Percentiles rank a stretch among this genome's conserved stretches.
phyloP scores from a whole-genome alignment of 768 basidiomycete genomes.

The Thelephora aurantiotincta region DNA sequence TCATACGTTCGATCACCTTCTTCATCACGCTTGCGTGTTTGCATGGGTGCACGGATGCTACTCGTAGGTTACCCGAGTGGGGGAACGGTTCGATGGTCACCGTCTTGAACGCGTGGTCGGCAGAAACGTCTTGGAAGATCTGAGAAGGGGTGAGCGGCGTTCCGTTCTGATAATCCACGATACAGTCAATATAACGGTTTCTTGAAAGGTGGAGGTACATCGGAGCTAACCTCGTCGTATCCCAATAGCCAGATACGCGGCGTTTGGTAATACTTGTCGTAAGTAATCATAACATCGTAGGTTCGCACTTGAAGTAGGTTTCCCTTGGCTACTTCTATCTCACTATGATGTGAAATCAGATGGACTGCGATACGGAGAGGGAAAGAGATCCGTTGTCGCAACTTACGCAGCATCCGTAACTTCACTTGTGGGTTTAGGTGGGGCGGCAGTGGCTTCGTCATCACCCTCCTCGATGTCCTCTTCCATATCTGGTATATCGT shows the following conservation, averaged over 20 bases:
- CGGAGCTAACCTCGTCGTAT: conserved; percentile 72
- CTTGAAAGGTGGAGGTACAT: neutral
- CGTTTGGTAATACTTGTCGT: conserved; percentile 99
- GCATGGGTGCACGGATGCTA: conserved; percentile 94
- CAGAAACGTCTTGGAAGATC: conserved; percentile 94
- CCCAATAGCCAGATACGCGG: conserved; percentile 96
- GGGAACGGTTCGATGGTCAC: conserved; percentile 98
- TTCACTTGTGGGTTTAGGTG: conserved; percentile 25
- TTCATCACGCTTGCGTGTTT: conserved; percentile 99
- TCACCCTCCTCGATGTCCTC: conserved; percentile 79
- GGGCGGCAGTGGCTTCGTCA: conserved; percentile 72
- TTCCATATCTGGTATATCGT: conserved; percentile 99
- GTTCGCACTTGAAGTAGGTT: conserved; percentile 93
- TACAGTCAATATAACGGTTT: neutral
- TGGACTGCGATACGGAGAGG: neutral
- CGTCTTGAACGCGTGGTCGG: conserved; percentile 96
- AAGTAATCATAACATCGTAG: conserved; percentile 99
- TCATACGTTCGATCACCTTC: conserved; percentile 99
- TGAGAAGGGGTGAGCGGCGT: conserved; percentile 77
- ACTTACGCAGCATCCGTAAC: conserved; percentile 37
- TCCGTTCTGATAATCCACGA: conserved; percentile 45
- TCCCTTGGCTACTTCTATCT: conserved; percentile 52
- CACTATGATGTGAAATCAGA: conserved; percentile 21
- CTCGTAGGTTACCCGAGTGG: conserved; percentile 74
- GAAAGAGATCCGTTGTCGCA: neutral